A percentile compares a stretch with the other conserved stretches of the same genome.
phyloP scores from a whole-genome alignment of 441 rosid species.

The Populus hybrid region DNA sequence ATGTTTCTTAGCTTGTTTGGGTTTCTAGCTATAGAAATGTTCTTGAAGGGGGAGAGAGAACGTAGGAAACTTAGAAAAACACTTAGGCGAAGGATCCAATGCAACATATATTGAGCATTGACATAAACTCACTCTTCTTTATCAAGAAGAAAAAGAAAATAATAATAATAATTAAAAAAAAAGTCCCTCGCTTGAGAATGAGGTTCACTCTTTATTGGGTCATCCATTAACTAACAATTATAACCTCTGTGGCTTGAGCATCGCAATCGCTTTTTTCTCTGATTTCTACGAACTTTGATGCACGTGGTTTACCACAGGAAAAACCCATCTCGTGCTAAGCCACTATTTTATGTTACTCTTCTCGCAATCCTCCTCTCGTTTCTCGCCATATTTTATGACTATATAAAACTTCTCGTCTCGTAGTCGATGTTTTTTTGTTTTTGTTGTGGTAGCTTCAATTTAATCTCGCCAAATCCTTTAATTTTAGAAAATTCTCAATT shows the following conservation, averaged over 20 bases:
- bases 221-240: slow-evolving; percentile 9
- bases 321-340: slow-evolving; percentile 12
- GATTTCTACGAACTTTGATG: slow-evolving; percentile 39
- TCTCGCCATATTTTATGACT: slow-evolving; percentile 7
- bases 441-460: too few species aligned
- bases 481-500: too few species aligned
- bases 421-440: not conserved
- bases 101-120: slow-evolving; percentile 30
- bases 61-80: slow-evolving; percentile 24
- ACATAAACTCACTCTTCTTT: slow-evolving; percentile 18
- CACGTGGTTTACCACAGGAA: slow-evolving; percentile 33
- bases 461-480: too few species aligned
- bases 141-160: not conserved
- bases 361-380: not conserved
- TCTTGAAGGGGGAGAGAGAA: slow-evolving; percentile 13
- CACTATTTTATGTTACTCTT: not conserved
- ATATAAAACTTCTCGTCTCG: not conserved
- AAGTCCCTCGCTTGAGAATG: slow-evolving; percentile 13
- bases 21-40: slow-evolving; percentile 24
- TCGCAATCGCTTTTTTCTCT: slow-evolving; percentile 19
- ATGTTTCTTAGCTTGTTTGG: slow-evolving; percentile 23
- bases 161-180: not conserved
- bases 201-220: not conserved
- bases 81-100: slow-evolving; percentile 84
- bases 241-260: slow-evolving; percentile 13